phyloP scores from a whole-genome alignment of 2,329 filamentous ascomycete genomes.

The Pseudogymnoascus sp. region DNA sequence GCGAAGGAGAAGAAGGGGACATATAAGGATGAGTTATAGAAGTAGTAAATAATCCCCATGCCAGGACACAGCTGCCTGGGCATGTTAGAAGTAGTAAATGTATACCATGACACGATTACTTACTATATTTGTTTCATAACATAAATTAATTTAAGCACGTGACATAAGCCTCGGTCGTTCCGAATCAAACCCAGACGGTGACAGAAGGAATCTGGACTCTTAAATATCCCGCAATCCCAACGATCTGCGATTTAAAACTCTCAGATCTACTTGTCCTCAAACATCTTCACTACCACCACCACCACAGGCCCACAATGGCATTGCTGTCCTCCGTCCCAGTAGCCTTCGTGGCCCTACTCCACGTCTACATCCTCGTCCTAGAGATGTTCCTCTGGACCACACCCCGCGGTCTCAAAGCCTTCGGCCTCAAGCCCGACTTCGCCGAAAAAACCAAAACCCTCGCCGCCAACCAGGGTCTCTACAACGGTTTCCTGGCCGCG shows the following conservation, averaged over 20 bases:
- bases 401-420: constrained; percentile 36
- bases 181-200: background rate
- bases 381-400: constrained; percentile 44
- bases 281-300: background rate
- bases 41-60: constrained; percentile 4
- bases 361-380: constrained; percentile 41
- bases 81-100: constrained; percentile 4
- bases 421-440: constrained; percentile 36
- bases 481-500: constrained; percentile 45
- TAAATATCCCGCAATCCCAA: background rate
- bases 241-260: background rate
- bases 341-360: constrained; percentile 33
- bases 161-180: background rate
- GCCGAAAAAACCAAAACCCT: constrained; percentile 37
- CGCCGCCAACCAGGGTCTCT: constrained; percentile 43
- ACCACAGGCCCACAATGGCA: constrained; percentile 24
- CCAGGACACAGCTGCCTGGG: background rate
- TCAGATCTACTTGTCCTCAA: background rate
- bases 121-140: background rate
- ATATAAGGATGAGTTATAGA: constrained; percentile 5
- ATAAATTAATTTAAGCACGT: background rate
- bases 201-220: background rate
- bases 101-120: background rate
- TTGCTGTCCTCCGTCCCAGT: constrained; percentile 29
- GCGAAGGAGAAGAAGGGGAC: background rate